Evolutionary conservation across 1,139 yeast species (phyloP).

Genomic region (Debaryomyces singareniensis): DNA sequence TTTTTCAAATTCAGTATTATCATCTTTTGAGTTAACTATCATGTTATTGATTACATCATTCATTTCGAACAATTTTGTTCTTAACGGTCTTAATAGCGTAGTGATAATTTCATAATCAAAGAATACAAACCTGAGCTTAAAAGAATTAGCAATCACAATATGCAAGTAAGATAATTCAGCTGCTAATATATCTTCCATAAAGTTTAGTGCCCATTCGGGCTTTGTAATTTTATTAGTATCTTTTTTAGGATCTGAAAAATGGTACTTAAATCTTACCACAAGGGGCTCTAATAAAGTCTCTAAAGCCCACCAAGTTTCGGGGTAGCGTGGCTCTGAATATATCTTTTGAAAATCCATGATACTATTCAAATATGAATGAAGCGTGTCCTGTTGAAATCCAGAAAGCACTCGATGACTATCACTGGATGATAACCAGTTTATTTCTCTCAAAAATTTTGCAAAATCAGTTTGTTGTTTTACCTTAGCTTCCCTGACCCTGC

Average conservation of each 20-base stretch:
- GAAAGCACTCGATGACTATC: conserved; percentile 1
- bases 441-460: conserved; percentile 1
- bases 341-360: conserved; percentile 37
- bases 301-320: conserved; percentile 54
- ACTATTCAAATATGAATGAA: conserved; percentile 5
- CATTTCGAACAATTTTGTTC: conserved; percentile 37
- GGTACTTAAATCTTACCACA: conserved; percentile 60
- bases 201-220: conserved; percentile 76
- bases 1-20: conserved; percentile 19
- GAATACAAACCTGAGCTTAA: conserved; percentile 10
- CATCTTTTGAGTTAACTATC: conserved; percentile 10
- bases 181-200: conserved; percentile 44
- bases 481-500: conserved; percentile 2
- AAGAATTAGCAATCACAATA: conserved; percentile 20
- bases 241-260: conserved; percentile 51
- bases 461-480: conserved; percentile 1
- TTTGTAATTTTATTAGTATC: conserved; percentile 67
- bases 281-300: conserved; percentile 52
- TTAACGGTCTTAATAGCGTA: conserved; percentile 45
- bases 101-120: conserved; percentile 48
- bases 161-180: conserved; percentile 35
- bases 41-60: conserved; percentile 21
- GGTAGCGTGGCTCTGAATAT: conserved; percentile 25
- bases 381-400: background rate
- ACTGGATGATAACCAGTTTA: conserved; percentile 14